Conservation (phyloP, 768 basidiomycete species). For the Mycena venus region DNA sequence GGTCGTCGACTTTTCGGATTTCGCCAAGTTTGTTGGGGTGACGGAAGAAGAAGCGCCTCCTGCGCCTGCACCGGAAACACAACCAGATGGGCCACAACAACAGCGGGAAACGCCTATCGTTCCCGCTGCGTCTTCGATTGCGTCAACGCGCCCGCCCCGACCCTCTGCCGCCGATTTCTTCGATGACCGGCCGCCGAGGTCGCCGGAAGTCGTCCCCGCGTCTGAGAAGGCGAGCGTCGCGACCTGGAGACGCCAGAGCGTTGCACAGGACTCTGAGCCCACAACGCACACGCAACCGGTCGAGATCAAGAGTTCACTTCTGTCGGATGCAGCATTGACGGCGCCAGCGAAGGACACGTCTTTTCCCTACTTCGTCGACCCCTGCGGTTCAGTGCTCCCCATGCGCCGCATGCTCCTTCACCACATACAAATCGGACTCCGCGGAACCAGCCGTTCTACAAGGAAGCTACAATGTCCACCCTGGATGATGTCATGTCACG, state of each 20-base stretch:
- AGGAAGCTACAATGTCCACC: slow-evolving; percentile 75
- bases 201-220: slow-evolving; percentile 3
- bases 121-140: slow-evolving; percentile 30
- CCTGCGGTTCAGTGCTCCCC: slow-evolving; percentile 17
- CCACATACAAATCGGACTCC: slow-evolving; percentile 49
- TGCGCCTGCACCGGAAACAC: slow-evolving; percentile 5
- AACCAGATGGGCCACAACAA: not conserved
- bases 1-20: slow-evolving; percentile 85
- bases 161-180: slow-evolving; percentile 82
- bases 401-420: slow-evolving; percentile 11
- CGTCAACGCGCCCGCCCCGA: slow-evolving; percentile 55
- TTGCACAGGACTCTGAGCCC: slow-evolving; percentile 30
- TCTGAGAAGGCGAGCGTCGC: slow-evolving; percentile 51
- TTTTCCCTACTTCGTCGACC: slow-evolving; percentile 15
- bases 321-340: slow-evolving; percentile 11
- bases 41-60: slow-evolving; percentile 41
- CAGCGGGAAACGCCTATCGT: slow-evolving; percentile 35
- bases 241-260: slow-evolving; percentile 58
- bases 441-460: slow-evolving; percentile 59
- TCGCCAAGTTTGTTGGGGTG: slow-evolving; percentile 75
- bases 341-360: slow-evolving; percentile 32
- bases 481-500: slow-evolving; percentile 88
- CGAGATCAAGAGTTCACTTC: slow-evolving; percentile 23
- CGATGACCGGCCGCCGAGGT: slow-evolving; percentile 55
- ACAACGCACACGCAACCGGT: slow-evolving; percentile 3